Evolutionary conservation across 2,329 filamentous ascomycete species (phyloP).

Genomic region (Graphiopsis chlorocephala): DNA sequence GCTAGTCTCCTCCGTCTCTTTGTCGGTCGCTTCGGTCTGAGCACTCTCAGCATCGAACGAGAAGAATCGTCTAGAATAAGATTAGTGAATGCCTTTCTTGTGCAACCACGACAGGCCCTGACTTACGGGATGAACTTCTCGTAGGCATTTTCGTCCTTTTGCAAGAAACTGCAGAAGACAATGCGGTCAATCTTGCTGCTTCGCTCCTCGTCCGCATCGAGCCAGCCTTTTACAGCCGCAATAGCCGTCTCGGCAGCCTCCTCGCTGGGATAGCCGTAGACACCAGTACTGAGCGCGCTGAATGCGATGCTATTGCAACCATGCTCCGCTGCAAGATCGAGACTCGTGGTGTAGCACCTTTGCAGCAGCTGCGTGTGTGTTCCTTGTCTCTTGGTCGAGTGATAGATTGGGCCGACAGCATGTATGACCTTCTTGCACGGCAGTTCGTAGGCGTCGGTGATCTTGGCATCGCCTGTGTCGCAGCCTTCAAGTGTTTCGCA

Average conservation of each 20-base stretch:
- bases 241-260: constrained; percentile 73
- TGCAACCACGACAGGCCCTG: neutral
- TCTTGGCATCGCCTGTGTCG: constrained; percentile 74
- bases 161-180: constrained; percentile 80
- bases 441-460: constrained; percentile 73
- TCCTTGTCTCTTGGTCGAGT: constrained; percentile 38
- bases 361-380: constrained; percentile 47
- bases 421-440: constrained; percentile 82
- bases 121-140: constrained; percentile 69
- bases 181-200: constrained; percentile 63
- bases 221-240: constrained; percentile 55
- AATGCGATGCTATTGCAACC: constrained; percentile 74
- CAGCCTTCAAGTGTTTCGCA: constrained; percentile 73
- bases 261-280: constrained; percentile 80
- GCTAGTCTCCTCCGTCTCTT: constrained; percentile 24
- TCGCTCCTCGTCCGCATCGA: constrained; percentile 45
- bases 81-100: neutral
- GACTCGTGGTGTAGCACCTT: constrained; percentile 66
- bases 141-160: constrained; percentile 76
- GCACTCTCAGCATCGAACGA: constrained; percentile 27
- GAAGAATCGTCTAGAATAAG: constrained; percentile 34
- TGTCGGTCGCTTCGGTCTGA: constrained; percentile 7
- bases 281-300: constrained; percentile 77
- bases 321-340: constrained; percentile 69
- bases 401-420: constrained; percentile 81